phyloP scores from a whole-genome alignment of 306 rosid species.

The Lotus japonicus region DNA sequence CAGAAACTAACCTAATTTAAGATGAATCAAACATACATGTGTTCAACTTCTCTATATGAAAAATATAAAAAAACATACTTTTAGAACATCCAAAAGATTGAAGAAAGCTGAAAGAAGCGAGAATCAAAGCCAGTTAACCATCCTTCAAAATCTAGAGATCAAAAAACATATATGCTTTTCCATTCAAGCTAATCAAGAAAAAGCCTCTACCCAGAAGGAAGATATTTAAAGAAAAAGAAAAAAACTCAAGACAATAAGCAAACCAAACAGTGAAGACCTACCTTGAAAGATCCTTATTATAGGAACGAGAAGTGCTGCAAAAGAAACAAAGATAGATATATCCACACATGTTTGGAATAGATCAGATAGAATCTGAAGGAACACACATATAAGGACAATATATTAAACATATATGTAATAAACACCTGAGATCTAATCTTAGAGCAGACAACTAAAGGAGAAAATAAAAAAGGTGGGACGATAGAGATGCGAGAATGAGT shows the following conservation, averaged over 20 bases:
- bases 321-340: neutral
- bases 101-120: neutral
- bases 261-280: neutral
- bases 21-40: too few species aligned
- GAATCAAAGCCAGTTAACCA: neutral
- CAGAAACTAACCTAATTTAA: too few species aligned
- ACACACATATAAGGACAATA: neutral
- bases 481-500: neutral
- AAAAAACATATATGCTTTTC: neutral
- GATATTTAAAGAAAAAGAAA: neutral
- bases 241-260: neutral
- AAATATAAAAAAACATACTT: constrained; percentile 1
- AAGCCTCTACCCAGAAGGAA: neutral
- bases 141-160: neutral
- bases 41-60: neutral
- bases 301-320: neutral
- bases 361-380: neutral
- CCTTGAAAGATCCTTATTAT: neutral
- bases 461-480: neutral
- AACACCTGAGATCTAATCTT: constrained; percentile 37
- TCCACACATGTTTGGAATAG: neutral
- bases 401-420: neutral
- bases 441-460: neutral
- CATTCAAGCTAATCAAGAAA: neutral
- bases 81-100: constrained; percentile 8